These are phyloP conservation scores for Ophiostoma ulmi DNA, from an alignment of 2,329 filamentous ascomycete species.

Conservation along the genomic window DNA sequence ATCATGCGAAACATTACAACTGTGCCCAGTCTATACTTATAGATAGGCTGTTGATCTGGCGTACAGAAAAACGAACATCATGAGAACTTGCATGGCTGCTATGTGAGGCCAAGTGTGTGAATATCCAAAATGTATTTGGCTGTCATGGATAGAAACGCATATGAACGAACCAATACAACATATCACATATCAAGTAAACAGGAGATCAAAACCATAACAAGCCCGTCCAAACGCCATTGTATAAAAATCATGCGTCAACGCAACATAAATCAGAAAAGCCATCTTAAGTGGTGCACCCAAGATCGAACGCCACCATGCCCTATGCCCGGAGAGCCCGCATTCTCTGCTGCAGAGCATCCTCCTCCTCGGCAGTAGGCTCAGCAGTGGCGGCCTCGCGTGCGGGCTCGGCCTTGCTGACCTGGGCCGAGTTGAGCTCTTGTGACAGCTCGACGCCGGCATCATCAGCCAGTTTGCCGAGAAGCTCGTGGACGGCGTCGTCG, in stretches of 20 bases:
- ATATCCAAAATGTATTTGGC: not conserved
- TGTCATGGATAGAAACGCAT: not conserved
- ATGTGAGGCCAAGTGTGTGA: not conserved
- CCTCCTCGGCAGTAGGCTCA: constrained; percentile 70
- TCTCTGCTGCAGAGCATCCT: constrained; percentile 65
- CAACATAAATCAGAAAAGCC: constrained; percentile 46
- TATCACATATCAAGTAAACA: not conserved
- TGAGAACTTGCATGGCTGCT: not conserved
- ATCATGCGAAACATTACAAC: constrained; percentile 95
- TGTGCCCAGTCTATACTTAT: constrained; percentile 85
- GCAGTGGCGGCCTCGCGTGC: constrained; percentile 47
- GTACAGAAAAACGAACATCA: not conserved
- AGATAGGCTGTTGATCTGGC: not conserved
- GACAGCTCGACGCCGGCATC: constrained; percentile 80
- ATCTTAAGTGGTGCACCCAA: not conserved
- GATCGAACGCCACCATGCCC: not conserved
- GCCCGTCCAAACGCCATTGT: not conserved
- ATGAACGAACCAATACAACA: not conserved
- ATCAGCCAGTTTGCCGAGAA: constrained; percentile 81
- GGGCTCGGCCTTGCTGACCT: constrained; percentile 54
- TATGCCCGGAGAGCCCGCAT: constrained; percentile 52
- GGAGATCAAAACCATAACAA: not conserved
- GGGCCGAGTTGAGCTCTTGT: constrained; percentile 61
- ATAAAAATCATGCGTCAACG: not conserved
- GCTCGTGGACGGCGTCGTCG: constrained; percentile 78